A percentile compares a stretch with the other conserved stretches of the same genome.
These are phyloP conservation scores for Hippophae rhamnoides DNA, from an alignment of 306 rosid genomes.

Conservation along the genomic window DNA sequence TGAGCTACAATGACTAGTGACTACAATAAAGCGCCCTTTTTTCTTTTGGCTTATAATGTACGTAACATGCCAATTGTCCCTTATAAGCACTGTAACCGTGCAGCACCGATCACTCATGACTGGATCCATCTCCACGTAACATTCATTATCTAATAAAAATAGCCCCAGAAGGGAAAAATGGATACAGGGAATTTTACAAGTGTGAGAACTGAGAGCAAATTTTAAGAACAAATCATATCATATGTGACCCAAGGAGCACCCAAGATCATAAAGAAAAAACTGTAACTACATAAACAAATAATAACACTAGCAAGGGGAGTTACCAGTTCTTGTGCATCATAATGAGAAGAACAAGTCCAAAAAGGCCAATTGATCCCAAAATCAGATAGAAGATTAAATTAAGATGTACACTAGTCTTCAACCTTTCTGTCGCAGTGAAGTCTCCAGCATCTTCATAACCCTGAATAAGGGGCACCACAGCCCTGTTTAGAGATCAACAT, in stretches of 20 bases:
- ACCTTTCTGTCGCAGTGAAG: slow-evolving; percentile 67
- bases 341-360: slow-evolving; percentile 62
- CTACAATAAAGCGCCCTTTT: not conserved
- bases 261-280: not conserved
- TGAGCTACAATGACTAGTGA: not conserved
- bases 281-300: slow-evolving; percentile 4
- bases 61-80: not conserved
- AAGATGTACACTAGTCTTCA: slow-evolving; percentile 81
- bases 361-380: slow-evolving; percentile 61
- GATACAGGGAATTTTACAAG: not conserved
- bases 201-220: not conserved
- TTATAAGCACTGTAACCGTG: not conserved
- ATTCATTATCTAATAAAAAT: too few species aligned
- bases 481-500: slow-evolving; percentile 59
- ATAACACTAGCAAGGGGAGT: slow-evolving; percentile 11
- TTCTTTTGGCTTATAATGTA: not conserved
- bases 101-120: not conserved
- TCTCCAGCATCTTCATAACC: slow-evolving; percentile 98
- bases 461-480: slow-evolving; percentile 92
- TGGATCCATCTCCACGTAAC: not conserved
- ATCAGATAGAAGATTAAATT: slow-evolving; percentile 66
- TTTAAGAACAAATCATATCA: not conserved
- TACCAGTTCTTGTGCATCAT: slow-evolving; percentile 44
- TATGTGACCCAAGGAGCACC: not conserved
- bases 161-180: not conserved